Conservation (phyloP, 1,284 basidiomycete genomes). For the Trametes hirsuta region DNA sequence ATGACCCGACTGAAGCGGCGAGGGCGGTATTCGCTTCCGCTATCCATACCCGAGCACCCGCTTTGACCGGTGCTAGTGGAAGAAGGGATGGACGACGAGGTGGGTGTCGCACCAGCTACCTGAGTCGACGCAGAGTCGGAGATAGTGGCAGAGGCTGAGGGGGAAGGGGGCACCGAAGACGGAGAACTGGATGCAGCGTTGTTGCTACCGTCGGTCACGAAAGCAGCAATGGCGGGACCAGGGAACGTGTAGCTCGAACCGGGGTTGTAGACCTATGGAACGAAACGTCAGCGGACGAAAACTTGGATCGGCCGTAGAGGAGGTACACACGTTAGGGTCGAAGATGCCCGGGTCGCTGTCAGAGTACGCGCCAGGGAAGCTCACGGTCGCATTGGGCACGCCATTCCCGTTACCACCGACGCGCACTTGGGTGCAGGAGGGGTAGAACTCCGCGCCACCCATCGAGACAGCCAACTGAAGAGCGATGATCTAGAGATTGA, state of each 20-base stretch:
- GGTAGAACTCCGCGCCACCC: conserved; percentile 74
- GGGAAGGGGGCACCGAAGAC: conserved; percentile 4
- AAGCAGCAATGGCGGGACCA: conserved; percentile 39
- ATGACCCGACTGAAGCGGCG: conserved; percentile 29
- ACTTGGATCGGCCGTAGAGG: neutral
- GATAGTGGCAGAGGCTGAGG: conserved; percentile 6
- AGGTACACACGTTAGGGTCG: conserved; percentile 24
- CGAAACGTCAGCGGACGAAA: neutral
- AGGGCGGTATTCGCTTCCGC: conserved; percentile 7
- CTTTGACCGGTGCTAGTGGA: conserved; percentile 8
- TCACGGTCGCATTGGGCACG: conserved; percentile 47
- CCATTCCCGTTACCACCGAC: conserved; percentile 56
- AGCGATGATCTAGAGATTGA: conserved; percentile 52
- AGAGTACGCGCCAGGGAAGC: conserved; percentile 66
- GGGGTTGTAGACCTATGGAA: conserved; percentile 40
- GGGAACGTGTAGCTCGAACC: conserved; percentile 42
- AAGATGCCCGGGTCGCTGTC: conserved; percentile 66
- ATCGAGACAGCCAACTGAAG: conserved; percentile 55
- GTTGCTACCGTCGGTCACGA: conserved; percentile 21
- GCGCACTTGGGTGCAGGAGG: conserved; percentile 63
- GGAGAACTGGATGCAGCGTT: conserved; percentile 7
- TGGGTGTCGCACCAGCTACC: neutral
- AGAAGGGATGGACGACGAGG: conserved; percentile 2
- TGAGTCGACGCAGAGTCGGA: conserved; percentile 3
- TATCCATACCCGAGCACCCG: conserved; percentile 5